Percentiles rank a stretch among this genome's conserved stretches.
phyloP scores from a whole-genome alignment of 352 stramenopile genomes.

The Phytophthora sansomeana region DNA sequence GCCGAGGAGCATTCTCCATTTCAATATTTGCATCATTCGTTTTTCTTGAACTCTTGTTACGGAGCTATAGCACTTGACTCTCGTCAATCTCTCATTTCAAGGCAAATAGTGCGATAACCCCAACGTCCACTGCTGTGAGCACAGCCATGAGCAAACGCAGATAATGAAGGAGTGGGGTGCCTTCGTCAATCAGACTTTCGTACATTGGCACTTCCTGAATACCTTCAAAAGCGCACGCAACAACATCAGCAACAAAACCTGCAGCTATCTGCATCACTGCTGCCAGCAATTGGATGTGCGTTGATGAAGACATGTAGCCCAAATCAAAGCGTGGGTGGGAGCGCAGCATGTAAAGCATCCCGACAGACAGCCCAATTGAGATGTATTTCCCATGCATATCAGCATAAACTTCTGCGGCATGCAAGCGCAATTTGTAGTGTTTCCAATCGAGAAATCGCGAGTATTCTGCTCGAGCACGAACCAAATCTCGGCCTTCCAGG shows the following conservation, averaged over 20 bases:
- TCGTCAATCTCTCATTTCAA: constrained; percentile 55
- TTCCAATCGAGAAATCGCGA: constrained; percentile 52
- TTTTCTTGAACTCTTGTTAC: no score
- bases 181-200: constrained; percentile 42
- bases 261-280: constrained; percentile 12
- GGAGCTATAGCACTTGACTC: constrained; percentile 34
- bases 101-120: constrained; percentile 25
- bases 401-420: constrained; percentile 50
- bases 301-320: constrained; percentile 9
- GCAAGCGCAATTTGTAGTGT: constrained; percentile 39
- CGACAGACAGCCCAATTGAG: constrained; percentile 42
- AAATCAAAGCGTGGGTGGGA: constrained; percentile 35
- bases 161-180: constrained; percentile 25
- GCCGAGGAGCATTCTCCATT: no score
- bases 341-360: constrained; percentile 28
- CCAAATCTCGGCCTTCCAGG: constrained; percentile 27
- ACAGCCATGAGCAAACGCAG: constrained; percentile 35
- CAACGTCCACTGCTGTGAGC: constrained; percentile 40
- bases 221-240: constrained; percentile 44
- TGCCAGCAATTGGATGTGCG: constrained; percentile 13
- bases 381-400: constrained; percentile 60
- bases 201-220: constrained; percentile 52
- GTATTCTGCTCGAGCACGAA: constrained; percentile 38
- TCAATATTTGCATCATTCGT: no score
- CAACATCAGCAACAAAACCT: constrained; percentile 41